Evolutionary conservation across 208 protist genomes (phyloP).

Genomic region (Leishmania gerbilli): DNA sequence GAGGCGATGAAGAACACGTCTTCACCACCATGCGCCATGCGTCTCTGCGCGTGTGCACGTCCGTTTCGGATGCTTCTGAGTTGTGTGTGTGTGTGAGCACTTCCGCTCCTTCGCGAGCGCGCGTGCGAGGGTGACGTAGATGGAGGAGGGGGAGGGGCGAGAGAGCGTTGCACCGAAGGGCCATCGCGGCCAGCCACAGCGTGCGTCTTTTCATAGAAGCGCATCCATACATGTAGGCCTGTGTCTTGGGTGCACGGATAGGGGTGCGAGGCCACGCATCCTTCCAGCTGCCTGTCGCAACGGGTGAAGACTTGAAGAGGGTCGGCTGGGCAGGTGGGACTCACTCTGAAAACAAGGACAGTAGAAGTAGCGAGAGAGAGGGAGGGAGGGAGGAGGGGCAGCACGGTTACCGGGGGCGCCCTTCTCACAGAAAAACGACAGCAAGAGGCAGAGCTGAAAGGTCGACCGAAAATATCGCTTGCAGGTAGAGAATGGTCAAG

Average conservation of each 20-base stretch:
- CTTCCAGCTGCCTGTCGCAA: background rate
- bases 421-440: no score
- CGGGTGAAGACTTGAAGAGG: background rate
- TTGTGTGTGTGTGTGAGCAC: background rate
- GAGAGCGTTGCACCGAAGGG: background rate
- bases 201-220: background rate
- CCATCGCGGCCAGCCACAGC: background rate
- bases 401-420: background rate
- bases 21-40: conserved; percentile 1
- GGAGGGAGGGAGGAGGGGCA: background rate
- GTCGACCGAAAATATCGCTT: background rate
- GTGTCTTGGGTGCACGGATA: background rate
- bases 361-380: background rate
- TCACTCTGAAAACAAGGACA: background rate
- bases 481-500: background rate
- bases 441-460: background rate
- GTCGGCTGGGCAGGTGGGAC: background rate
- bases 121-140: background rate
- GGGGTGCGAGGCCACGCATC: background rate
- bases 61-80: background rate
- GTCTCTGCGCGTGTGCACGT: background rate
- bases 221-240: background rate
- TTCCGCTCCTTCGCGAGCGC: background rate
- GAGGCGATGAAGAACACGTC: conserved; percentile 14
- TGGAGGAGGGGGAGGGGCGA: background rate